Evolutionary conservation across 2,329 filamentous ascomycete species (phyloP).

Genomic region (Colletotrichum filicis): DNA sequence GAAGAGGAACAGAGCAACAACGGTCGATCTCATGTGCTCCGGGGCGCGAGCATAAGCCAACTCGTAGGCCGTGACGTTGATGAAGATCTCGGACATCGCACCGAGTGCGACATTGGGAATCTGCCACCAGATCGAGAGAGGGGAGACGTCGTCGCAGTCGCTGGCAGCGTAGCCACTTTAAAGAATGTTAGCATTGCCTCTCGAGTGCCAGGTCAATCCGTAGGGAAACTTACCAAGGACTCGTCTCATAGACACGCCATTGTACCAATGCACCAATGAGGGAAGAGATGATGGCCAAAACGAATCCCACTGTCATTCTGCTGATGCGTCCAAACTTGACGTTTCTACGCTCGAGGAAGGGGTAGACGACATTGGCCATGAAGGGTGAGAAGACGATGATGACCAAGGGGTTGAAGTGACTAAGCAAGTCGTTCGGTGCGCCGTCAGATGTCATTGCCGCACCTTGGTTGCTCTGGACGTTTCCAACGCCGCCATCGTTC

Average conservation of each 20-base stretch:
- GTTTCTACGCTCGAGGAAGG: slow-evolving; percentile 59
- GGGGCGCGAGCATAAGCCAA: slow-evolving; percentile 77
- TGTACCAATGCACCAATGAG: slow-evolving; percentile 67
- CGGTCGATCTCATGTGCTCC: slow-evolving; percentile 70
- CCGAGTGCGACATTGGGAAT: slow-evolving; percentile 60
- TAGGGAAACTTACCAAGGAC: slow-evolving; percentile 52
- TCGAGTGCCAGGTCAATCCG: too few species aligned
- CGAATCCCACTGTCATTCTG: slow-evolving; percentile 68
- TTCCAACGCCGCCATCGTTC: slow-evolving; percentile 54
- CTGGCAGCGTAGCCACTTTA: slow-evolving; percentile 53
- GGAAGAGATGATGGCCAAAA: slow-evolving; percentile 60
- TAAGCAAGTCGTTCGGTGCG: slow-evolving; percentile 70
- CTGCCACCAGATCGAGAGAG: slow-evolving; percentile 64
- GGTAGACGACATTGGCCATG: slow-evolving; percentile 66
- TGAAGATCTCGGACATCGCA: slow-evolving; percentile 66
- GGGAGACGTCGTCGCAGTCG: slow-evolving; percentile 49
- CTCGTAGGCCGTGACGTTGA: slow-evolving; percentile 72
- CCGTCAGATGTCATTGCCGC: slow-evolving; percentile 58
- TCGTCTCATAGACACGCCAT: slow-evolving; percentile 66
- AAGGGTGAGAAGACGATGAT: slow-evolving; percentile 69
- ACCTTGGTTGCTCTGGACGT: slow-evolving; percentile 47
- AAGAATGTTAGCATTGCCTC: background rate
- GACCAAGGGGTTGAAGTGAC: slow-evolving; percentile 68
- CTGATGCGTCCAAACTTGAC: slow-evolving; percentile 69
- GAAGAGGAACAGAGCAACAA: slow-evolving; percentile 66